Conservation (phyloP, 1,284 basidiomycete species). For the Amylostereum chailletii region DNA sequence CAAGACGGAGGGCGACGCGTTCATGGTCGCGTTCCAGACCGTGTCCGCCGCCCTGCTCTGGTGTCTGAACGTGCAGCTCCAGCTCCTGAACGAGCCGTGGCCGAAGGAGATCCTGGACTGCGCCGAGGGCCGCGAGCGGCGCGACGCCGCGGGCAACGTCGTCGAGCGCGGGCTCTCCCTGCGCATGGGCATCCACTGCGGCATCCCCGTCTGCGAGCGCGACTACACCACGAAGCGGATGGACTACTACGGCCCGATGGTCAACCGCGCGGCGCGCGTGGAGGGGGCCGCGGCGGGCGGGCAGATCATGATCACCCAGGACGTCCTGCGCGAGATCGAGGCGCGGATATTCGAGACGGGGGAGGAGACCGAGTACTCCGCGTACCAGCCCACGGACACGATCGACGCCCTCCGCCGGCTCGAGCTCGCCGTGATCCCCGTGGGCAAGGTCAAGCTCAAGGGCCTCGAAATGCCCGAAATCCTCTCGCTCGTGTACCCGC, state of each 20-base stretch:
- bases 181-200: slow-evolving; percentile 97
- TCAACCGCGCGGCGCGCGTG: slow-evolving; percentile 88
- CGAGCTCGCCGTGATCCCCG: slow-evolving; percentile 64
- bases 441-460: slow-evolving; percentile 91
- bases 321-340: slow-evolving; percentile 82
- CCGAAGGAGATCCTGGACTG: slow-evolving; percentile 91
- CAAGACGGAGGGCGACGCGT: slow-evolving; percentile 98
- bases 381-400: slow-evolving; percentile 44
- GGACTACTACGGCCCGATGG: slow-evolving; percentile 96
- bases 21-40: slow-evolving; percentile 97
- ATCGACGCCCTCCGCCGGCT: slow-evolving; percentile 71
- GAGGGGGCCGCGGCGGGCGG: slow-evolving; percentile 83
- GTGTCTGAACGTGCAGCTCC: slow-evolving; percentile 85
- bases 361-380: slow-evolving; percentile 47
- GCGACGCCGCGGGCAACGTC: slow-evolving; percentile 61
- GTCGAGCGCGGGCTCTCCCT: slow-evolving; percentile 89
- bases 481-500: slow-evolving; percentile 81
- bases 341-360: slow-evolving; percentile 49
- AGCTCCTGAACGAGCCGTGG: slow-evolving; percentile 85
- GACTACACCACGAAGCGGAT: slow-evolving; percentile 94
- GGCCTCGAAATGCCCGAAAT: slow-evolving; percentile 88
- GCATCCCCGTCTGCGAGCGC: slow-evolving; percentile 83
- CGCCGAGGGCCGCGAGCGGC: slow-evolving; percentile 82
- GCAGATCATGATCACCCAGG: slow-evolving; percentile 89
- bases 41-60: slow-evolving; percentile 86